phyloP scores from a whole-genome alignment of 192 early-diverging fungal species.

The Entrophospora sp. region DNA sequence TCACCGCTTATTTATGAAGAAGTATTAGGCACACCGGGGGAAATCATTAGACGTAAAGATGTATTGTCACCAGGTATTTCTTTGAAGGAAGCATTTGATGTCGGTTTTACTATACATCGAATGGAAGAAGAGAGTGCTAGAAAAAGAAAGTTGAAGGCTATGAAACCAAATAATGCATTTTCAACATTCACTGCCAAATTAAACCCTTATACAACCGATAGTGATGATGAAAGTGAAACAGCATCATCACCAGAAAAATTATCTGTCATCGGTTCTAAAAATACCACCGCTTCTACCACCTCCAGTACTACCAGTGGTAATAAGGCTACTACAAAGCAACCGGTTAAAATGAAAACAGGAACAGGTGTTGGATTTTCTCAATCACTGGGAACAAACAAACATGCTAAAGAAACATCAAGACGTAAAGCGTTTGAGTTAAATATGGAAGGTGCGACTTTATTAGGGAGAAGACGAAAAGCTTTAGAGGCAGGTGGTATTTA shows the following conservation, averaged over 20 bases:
- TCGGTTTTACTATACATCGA: constrained; percentile 69
- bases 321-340: background rate
- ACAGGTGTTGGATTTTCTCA: background rate
- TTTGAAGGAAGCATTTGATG: constrained; percentile 67
- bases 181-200: constrained; percentile 2
- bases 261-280: background rate
- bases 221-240: constrained; percentile 14
- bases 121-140: constrained; percentile 54
- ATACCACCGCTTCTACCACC: background rate
- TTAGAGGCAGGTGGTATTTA: no score
- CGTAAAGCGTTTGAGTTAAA: constrained; percentile 29
- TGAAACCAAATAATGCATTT: no score
- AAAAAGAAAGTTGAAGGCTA: constrained; percentile 13
- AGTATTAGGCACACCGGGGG: constrained; percentile 9
- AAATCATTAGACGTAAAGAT: constrained; percentile 42
- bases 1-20: background rate
- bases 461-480: constrained; percentile 29
- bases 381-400: background rate
- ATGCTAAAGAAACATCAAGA: background rate
- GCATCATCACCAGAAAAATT: background rate
- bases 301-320: background rate
- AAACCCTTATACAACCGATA: constrained; percentile 1
- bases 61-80: constrained; percentile 42
- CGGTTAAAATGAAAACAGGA: constrained; percentile 9
- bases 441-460: constrained; percentile 29